phyloP scores from a whole-genome alignment of 345 rosid genomes.

The Boechera stricta region DNA sequence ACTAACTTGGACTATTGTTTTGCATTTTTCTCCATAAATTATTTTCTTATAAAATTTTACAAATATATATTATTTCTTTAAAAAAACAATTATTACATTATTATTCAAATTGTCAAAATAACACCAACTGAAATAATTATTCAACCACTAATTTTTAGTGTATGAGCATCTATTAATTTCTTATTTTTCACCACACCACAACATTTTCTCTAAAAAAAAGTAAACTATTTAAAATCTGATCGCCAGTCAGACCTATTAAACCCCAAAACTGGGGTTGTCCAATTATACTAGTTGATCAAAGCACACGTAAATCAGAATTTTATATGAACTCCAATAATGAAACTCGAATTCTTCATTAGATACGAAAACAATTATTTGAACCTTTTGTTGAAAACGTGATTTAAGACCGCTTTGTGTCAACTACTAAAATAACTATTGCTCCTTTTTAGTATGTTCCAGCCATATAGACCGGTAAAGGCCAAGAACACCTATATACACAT shows the following conservation, averaged over 20 bases:
- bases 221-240: too few species aligned
- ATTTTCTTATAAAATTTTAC: too few species aligned
- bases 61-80: too few species aligned
- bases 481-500: constrained; percentile 9
- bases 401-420: constrained; percentile 29
- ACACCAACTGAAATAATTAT: too few species aligned
- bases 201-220: too few species aligned
- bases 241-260: not conserved
- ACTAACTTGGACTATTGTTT: too few species aligned
- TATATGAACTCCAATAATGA: constrained; percentile 4
- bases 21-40: too few species aligned
- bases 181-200: too few species aligned
- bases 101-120: too few species aligned
- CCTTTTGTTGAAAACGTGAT: constrained; percentile 23
- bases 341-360: constrained; percentile 14
- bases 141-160: too few species aligned
- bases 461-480: constrained; percentile 15
- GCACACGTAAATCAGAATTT: not conserved
- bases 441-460: constrained; percentile 6
- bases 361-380: constrained; percentile 19
- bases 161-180: too few species aligned
- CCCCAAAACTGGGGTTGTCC: not conserved
- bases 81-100: too few species aligned
- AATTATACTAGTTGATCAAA: not conserved
- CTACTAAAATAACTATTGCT: constrained; percentile 35